These are phyloP conservation scores for Scleroderma citrinum DNA, from an alignment of 768 basidiomycete species.

Conservation along the genomic window DNA sequence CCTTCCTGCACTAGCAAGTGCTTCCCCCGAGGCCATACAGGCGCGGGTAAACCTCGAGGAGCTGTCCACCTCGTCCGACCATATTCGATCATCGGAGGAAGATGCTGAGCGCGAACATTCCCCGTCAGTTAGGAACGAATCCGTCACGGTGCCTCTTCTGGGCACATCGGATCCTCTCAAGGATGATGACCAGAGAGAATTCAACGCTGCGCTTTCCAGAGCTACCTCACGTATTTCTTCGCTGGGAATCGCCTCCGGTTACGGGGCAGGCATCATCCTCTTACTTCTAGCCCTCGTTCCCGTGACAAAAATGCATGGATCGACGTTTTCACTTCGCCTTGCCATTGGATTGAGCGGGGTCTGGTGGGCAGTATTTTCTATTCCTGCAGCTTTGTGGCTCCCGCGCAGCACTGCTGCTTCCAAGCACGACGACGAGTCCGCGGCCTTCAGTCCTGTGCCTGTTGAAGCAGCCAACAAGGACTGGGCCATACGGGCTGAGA, in stretches of 20 bases:
- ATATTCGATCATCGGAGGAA: constrained; percentile 11
- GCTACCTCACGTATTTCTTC: constrained; percentile 82
- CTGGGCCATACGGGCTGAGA: constrained; percentile 48
- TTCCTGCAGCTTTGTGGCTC: constrained; percentile 74
- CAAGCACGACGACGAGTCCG: background rate
- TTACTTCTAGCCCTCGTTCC: constrained; percentile 75
- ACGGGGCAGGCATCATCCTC: constrained; percentile 73
- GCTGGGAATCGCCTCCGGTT: constrained; percentile 80
- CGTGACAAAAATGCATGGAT: constrained; percentile 64
- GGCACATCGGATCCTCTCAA: constrained; percentile 4
- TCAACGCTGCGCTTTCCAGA: constrained; percentile 56
- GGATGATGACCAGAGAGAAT: constrained; percentile 36
- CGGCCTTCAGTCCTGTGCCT: constrained; percentile 1
- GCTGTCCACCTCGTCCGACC: constrained; percentile 7
- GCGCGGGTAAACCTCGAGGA: constrained; percentile 29
- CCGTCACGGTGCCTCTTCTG: constrained; percentile 35
- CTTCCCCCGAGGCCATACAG: constrained; percentile 51
- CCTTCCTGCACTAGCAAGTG: constrained; percentile 66
- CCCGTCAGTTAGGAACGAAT: constrained; percentile 14
- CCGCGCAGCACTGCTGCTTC: constrained; percentile 33
- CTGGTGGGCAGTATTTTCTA: constrained; percentile 83
- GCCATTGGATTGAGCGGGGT: constrained; percentile 81
- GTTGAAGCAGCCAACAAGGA: constrained; percentile 17
- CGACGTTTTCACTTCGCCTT: constrained; percentile 71
- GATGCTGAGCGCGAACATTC: constrained; percentile 14